These are phyloP conservation scores for Mycena rebaudengoi DNA, from an alignment of 768 basidiomycete genomes.

Conservation along the genomic window DNA sequence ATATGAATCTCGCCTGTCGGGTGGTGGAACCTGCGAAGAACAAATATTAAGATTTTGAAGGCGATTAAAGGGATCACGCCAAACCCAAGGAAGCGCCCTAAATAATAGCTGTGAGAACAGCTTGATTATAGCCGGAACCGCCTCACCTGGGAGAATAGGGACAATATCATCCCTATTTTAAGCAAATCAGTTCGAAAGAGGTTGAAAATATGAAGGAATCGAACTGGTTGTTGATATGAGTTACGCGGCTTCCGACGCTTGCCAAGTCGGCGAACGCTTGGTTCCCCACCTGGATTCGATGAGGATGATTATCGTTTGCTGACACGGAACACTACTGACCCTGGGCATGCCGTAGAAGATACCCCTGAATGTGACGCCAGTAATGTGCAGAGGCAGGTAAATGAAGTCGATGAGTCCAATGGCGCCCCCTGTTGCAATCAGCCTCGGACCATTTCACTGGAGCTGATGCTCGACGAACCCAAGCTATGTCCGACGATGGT, in stretches of 20 bases:
- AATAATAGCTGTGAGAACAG: too few relatives aligned
- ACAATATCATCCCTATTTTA: conserved; percentile 45
- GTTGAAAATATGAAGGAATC: conserved; percentile 5
- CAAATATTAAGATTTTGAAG: conserved; percentile 35
- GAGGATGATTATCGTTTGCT: too few relatives aligned
- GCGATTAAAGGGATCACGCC: too few relatives aligned
- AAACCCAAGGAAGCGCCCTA: too few relatives aligned
- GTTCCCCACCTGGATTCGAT: conserved; percentile 65
- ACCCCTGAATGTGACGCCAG: conserved; percentile 43
- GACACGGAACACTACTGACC: conserved; percentile 34
- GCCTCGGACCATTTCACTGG: too few relatives aligned
- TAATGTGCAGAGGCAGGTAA: conserved; percentile 61
- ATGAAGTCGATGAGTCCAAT: conserved; percentile 57
- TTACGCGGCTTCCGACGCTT: conserved; percentile 52
- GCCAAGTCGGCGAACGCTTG: conserved; percentile 67
- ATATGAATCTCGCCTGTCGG: conserved; percentile 53
- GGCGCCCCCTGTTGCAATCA: conserved; percentile 41
- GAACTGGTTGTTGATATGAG: conserved; percentile 64
- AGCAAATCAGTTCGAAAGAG: background rate
- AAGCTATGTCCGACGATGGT: conserved; percentile 56
- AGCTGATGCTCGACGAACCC: too few relatives aligned
- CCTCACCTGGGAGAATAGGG: conserved; percentile 51
- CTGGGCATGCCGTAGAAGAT: conserved; percentile 56
- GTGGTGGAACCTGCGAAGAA: conserved; percentile 55
- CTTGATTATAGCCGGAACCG: too few relatives aligned